phyloP scores from a whole-genome alignment of 305 asterid species.

The Lippia alba region DNA sequence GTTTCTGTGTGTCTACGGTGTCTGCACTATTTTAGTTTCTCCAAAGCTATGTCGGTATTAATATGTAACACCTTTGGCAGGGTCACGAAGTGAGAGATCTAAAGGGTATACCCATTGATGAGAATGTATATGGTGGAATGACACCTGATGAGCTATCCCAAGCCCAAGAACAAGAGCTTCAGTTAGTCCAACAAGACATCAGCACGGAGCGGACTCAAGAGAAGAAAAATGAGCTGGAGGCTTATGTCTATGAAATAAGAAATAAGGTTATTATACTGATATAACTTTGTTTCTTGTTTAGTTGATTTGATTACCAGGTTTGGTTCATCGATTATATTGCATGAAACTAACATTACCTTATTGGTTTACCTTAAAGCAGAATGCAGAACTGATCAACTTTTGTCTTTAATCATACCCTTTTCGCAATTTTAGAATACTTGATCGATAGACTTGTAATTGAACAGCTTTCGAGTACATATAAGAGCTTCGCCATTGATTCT shows the following conservation, averaged over 20 bases:
- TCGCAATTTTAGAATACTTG: constrained; percentile 10
- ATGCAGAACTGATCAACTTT: not conserved
- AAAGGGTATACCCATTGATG: constrained; percentile 65
- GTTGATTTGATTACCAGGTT: too few species aligned
- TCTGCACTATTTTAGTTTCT: constrained; percentile 16
- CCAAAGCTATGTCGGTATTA: constrained; percentile 10
- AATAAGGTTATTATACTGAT: constrained; percentile 60
- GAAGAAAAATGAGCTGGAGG: constrained; percentile 89
- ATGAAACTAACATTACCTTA: too few species aligned
- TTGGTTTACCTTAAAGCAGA: too few species aligned
- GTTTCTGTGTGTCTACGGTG: not conserved
- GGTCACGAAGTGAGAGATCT: constrained; percentile 63
- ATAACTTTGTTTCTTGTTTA: constrained; percentile 2
- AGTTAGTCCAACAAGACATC: constrained; percentile 76
- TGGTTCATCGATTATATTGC: too few species aligned
- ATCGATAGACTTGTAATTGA: constrained; percentile 23
- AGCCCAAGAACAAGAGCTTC: constrained; percentile 74
- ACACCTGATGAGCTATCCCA: constrained; percentile 59
- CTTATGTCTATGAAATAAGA: constrained; percentile 91
- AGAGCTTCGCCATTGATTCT: constrained; percentile 80
- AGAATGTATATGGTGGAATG: constrained; percentile 68
- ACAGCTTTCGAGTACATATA: constrained; percentile 76
- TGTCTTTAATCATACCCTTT: not conserved
- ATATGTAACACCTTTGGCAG: constrained; percentile 46
- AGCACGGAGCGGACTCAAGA: constrained; percentile 92